Evolutionary conservation across 2,329 filamentous ascomycete species (phyloP), one percentile per base, ranked within the genome.

Genomic region (Uncinocarpus reesii): DNA sequence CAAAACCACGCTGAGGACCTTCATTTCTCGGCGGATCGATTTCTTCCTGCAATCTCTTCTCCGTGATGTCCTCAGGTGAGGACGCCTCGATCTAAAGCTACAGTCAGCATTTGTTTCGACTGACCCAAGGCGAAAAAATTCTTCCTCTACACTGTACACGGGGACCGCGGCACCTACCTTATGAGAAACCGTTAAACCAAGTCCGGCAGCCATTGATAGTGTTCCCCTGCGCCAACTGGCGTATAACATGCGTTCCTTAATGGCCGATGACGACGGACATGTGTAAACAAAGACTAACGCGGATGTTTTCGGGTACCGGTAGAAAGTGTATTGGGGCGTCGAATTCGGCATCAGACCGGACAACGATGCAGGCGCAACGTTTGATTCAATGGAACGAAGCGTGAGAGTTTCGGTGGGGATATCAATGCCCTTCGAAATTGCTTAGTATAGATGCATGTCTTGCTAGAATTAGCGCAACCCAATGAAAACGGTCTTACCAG

Each of bases 221-320:
- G 76, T 74, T 53, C 71, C 70, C 23, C 69, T 68, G 56, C 78
- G 71, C 50, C 73, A 76, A 47, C 76, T 77, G 20, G 79, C 78
- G 62, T 81, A 80, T 51, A 82, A 57, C 79, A 83, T 82, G 48
- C 79, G 70, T 62, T 81, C 78, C 64, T 79, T 81, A 60, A 82
- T 77, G 61, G 77, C 79, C 11, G 76, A 77, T 10, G 60, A 68
- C 0, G 72, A 71, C 10, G 79, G 79, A 60, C 79, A 83, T 16
- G 79, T 80, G 58, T 80, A 81, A 50, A 82, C 74, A 62, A 82
- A 83, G 18, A 81, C 63, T 10, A 80, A 68, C 1, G 64, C 59
- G 5, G 66, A 63, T 10, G 68, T 68, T 28, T 67, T 64, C 4
- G 69, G 66, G 53, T 78, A 72, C 44, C 73, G 70, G 62, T 80